These are phyloP conservation scores for Bimuria novae-zelandiae DNA, from an alignment of 2,329 filamentous ascomycete genomes.

Conservation along the genomic window DNA sequence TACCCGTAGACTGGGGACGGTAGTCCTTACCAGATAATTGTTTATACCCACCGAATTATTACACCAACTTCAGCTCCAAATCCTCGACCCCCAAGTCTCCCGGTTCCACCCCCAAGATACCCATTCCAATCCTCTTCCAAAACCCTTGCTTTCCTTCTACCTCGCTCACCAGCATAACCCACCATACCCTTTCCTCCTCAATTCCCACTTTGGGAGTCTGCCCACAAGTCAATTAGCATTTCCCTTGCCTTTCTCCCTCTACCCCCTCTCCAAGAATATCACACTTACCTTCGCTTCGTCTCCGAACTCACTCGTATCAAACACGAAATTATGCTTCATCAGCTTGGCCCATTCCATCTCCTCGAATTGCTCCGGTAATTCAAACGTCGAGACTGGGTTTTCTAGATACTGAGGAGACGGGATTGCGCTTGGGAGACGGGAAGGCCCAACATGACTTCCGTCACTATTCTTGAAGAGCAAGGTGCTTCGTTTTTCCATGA, in stretches of 20 bases:
- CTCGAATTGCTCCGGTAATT: constrained; percentile 1
- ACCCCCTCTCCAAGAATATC: background rate
- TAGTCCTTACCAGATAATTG: constrained; percentile 4
- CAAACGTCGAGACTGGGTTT: constrained; percentile 1
- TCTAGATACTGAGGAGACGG: constrained; percentile 1
- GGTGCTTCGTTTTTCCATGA: background rate
- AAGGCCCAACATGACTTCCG: background rate
- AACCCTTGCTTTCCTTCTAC: constrained; percentile 4
- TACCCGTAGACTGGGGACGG: background rate
- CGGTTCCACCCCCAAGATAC: background rate
- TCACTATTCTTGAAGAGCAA: background rate
- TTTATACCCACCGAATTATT: constrained; percentile 4
- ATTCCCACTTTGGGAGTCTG: constrained; percentile 1
- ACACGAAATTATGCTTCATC: constrained; percentile 3
- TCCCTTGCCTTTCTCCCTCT: constrained; percentile 3
- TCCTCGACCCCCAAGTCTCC: background rate
- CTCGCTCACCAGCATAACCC: constrained; percentile 2
- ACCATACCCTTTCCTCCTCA: constrained; percentile 3
- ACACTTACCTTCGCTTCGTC: constrained; percentile 3
- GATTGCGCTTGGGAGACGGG: background rate
- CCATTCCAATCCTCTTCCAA: constrained; percentile 3
- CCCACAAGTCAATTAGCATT: constrained; percentile 2
- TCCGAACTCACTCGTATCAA: constrained; percentile 3
- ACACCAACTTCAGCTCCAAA: constrained; percentile 4
- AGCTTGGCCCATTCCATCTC: background rate